phyloP scores from a whole-genome alignment of 169 alveolate species.

The Eimeria brunetti region DNA sequence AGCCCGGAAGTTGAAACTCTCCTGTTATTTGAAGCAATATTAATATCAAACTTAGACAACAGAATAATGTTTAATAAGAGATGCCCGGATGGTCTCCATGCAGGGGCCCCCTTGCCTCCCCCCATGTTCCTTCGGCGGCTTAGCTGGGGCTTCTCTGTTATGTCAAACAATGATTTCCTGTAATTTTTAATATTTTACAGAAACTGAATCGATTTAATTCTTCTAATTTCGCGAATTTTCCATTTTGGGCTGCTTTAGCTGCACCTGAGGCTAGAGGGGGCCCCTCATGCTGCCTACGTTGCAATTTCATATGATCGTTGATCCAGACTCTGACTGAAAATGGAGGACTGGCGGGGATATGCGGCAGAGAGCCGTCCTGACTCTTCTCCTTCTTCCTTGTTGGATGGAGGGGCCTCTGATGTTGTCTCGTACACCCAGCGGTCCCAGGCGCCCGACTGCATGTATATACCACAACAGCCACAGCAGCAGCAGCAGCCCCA shows the following conservation, averaged over 20 bases:
- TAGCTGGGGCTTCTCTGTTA: neutral
- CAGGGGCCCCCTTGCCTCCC: neutral
- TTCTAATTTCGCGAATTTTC: neutral
- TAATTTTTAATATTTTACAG: neutral
- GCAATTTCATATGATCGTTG: neutral
- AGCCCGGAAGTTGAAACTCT: neutral
- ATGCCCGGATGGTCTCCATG: neutral
- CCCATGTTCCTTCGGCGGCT: neutral
- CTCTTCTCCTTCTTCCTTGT: constrained; percentile 37
- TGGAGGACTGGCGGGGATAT: constrained; percentile 69
- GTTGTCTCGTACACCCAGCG: constrained; percentile 46
- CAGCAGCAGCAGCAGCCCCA: constrained; percentile 66
- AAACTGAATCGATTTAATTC: neutral
- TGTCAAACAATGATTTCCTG: neutral
- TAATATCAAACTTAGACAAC: neutral
- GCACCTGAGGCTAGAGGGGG: neutral
- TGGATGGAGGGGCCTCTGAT: constrained; percentile 61
- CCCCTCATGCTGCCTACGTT: neutral
- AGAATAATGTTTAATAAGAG: neutral
- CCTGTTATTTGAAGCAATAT: neutral
- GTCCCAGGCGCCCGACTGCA: constrained; percentile 19
- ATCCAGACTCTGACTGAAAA: neutral
- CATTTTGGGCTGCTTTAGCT: neutral
- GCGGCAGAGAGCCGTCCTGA: constrained; percentile 48
- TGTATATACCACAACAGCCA: constrained; percentile 20